Conservation (phyloP, 1,284 basidiomycete species). For the Moniliella sp. region DNA sequence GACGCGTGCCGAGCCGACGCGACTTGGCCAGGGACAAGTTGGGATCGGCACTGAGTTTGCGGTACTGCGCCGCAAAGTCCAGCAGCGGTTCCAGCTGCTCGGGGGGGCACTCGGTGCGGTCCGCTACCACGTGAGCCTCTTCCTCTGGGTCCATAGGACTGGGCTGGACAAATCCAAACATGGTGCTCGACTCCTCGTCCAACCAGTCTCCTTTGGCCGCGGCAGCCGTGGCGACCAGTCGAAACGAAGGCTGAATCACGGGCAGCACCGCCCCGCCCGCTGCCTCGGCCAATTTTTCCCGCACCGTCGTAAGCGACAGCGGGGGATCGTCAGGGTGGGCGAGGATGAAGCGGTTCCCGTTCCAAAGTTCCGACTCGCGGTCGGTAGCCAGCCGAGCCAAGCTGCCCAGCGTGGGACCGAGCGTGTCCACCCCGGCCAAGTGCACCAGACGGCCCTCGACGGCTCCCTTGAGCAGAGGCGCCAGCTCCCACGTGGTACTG, state of each 20-base stretch:
- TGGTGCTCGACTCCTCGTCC: constrained; percentile 29
- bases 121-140: constrained; percentile 19
- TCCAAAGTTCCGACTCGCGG: constrained; percentile 28
- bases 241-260: constrained; percentile 18
- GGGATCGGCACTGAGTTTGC: constrained; percentile 17
- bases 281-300: background rate
- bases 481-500: constrained; percentile 27
- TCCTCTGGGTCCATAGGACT: constrained; percentile 31
- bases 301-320: background rate
- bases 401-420: constrained; percentile 30
- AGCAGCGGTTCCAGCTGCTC: constrained; percentile 14
- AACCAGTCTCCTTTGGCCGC: constrained; percentile 26
- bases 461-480: constrained; percentile 25
- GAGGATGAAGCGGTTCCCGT: constrained; percentile 14
- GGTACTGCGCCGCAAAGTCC: constrained; percentile 27
- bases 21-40: constrained; percentile 27
- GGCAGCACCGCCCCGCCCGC: constrained; percentile 5
- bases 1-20: constrained; percentile 31
- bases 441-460: constrained; percentile 32
- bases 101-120: constrained; percentile 4
- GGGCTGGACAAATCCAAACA: constrained; percentile 27
- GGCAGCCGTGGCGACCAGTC: constrained; percentile 30
- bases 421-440: constrained; percentile 34
- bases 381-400: constrained; percentile 25
- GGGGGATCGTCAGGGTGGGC: background rate